phyloP scores from a whole-genome alignment of 2,329 filamentous ascomycete species.

The Zarea fungicola region DNA sequence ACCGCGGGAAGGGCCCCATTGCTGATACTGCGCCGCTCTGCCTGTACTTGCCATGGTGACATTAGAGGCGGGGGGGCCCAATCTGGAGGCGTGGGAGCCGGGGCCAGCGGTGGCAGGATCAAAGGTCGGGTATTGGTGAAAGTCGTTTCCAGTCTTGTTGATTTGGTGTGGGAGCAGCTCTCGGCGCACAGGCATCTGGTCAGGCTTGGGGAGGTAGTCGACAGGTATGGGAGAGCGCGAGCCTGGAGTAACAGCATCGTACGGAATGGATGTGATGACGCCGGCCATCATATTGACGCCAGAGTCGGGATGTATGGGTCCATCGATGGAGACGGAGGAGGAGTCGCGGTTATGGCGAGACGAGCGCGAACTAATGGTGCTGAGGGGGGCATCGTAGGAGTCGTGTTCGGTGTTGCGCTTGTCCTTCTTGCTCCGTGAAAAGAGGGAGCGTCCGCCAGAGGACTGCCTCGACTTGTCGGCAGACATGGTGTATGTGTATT shows the following conservation, averaged over 20 bases:
- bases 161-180: slow-evolving; percentile 79
- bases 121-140: slow-evolving; percentile 81
- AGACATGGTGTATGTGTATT: slow-evolving; percentile 45
- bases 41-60: slow-evolving; percentile 68
- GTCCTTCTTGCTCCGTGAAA: slow-evolving; percentile 76
- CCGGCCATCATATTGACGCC: slow-evolving; percentile 72
- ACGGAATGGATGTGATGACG: slow-evolving; percentile 82
- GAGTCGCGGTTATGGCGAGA: slow-evolving; percentile 72
- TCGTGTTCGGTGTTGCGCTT: slow-evolving; percentile 60
- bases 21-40: slow-evolving; percentile 69
- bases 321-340: slow-evolving; percentile 66
- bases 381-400: slow-evolving; percentile 54
- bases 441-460: slow-evolving; percentile 72
- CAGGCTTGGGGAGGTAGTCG: slow-evolving; percentile 65
- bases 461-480: slow-evolving; percentile 79
- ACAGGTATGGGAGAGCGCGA: slow-evolving; percentile 65
- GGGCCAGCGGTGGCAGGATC: slow-evolving; percentile 46
- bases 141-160: slow-evolving; percentile 72
- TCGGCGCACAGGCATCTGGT: slow-evolving; percentile 57
- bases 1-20: slow-evolving; percentile 58
- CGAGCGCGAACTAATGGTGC: slow-evolving; percentile 59
- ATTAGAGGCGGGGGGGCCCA: slow-evolving; percentile 50
- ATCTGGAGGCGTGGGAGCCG: slow-evolving; percentile 50
- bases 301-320: slow-evolving; percentile 57
- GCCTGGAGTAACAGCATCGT: slow-evolving; percentile 64